Evolutionary conservation across 441 rosid species (phyloP).

Genomic region (Cnidoscolus chayamansa): DNA sequence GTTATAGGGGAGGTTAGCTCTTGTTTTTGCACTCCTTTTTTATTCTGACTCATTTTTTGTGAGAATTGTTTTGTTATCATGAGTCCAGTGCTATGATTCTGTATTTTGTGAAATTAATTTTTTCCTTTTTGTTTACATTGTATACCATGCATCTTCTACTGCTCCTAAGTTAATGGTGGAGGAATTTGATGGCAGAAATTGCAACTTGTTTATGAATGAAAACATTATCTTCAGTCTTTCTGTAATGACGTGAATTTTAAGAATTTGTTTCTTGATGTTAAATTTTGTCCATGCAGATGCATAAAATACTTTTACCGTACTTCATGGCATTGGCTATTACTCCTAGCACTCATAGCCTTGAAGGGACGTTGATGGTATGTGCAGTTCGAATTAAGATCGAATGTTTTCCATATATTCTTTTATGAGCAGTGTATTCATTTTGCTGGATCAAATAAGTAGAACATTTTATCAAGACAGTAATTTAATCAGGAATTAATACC

Average conservation of each 20-base stretch:
- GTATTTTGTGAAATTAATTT: background rate
- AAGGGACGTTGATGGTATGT: constrained; percentile 88
- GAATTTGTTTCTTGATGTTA: constrained; percentile 11
- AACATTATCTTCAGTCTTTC: background rate
- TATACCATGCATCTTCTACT: background rate
- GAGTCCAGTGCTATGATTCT: constrained; percentile 5
- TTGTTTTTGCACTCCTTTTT: background rate
- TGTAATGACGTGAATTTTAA: background rate
- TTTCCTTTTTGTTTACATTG: background rate
- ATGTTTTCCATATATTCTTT: background rate
- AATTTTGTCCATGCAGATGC: constrained; percentile 62
- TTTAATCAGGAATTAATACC: background rate
- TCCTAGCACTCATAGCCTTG: constrained; percentile 75
- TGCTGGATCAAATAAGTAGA: background rate
- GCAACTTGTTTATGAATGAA: background rate
- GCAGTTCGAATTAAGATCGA: constrained; percentile 2
- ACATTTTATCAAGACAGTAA: background rate
- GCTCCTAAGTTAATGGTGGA: no score
- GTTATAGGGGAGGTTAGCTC: constrained; percentile 62
- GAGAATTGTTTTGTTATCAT: background rate
- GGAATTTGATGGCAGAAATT: background rate
- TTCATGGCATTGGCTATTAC: constrained; percentile 60
- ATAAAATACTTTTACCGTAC: constrained; percentile 66
- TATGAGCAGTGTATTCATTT: background rate
- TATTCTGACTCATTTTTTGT: constrained; percentile 8